Evolutionary conservation across 306 rosid genomes (phyloP), one percentile per base, ranked within the genome.

Genomic region (Glycine tomentella): DNA sequence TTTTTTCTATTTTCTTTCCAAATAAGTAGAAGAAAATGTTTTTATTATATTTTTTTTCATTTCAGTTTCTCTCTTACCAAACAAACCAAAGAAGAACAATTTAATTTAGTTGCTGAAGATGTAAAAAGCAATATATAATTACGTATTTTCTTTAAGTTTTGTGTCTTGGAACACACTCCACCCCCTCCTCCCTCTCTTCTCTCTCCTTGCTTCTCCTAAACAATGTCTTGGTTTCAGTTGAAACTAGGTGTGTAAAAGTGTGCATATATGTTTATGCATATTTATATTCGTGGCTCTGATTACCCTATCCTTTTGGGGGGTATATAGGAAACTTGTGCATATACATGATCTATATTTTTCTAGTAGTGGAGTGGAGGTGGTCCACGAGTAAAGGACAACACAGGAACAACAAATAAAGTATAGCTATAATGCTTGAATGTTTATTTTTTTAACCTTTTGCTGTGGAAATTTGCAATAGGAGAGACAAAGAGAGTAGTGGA

Each of bases 111-210:
- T 20, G 20, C 20, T 20, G 20, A 20, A 25, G 31, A 25, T 25
- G 2, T 25, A 25, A 25, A 25, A 25, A 25, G 1, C 31, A 25
- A 25, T 25, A n/a, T n/a, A n/a, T n/a, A 25, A 25, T 25, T 20
- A 20, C 20, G 31, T 25, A 1, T 25, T 25, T 1, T 25, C 31
- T 25, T 25, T 25, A 25, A 25, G 31, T 25, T 25, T 25, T 25
- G 88, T 93, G 98, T 91, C 98, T 91, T 91, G 91, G 96, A 93
- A 91, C 91, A 91, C 88, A 93, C 97, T 91, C 92, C 89, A 42
- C 57, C 86, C 73, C 55, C 75, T 61, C 75, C 42, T 75, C 31
- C 31, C 2, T 25, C 31, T 25, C 31, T 25, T 25, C 31, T 25
- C 31, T 25, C 31, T 25, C 31, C 1, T 25, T 25, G 31, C 31